These are phyloP conservation scores for Curvularia lunata DNA, from an alignment of 2,329 filamentous ascomycete genomes.

Conservation along the genomic window DNA sequence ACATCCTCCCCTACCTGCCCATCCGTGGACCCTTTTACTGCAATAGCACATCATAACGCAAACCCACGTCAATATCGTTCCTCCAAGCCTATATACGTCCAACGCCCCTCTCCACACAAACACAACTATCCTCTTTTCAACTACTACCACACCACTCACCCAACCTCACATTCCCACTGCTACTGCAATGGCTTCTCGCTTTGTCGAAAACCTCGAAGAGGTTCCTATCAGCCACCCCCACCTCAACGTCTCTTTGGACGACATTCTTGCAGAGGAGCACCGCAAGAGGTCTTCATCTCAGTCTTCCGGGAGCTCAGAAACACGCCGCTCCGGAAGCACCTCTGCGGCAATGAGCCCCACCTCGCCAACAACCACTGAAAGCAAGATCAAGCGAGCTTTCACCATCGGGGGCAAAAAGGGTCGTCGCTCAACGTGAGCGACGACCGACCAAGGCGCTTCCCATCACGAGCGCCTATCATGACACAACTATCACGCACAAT, in stretches of 20 bases:
- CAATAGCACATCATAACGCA: slow-evolving; percentile 18
- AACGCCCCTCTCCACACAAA: slow-evolving; percentile 6
- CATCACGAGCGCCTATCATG: not conserved
- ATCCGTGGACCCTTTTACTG: slow-evolving; percentile 3
- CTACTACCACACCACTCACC: not conserved
- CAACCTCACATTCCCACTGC: not conserved
- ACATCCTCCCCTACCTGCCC: slow-evolving; percentile 3
- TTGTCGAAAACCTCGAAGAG: slow-evolving; percentile 49
- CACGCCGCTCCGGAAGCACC: slow-evolving; percentile 33
- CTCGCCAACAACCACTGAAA: slow-evolving; percentile 36
- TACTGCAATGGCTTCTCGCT: slow-evolving; percentile 45
- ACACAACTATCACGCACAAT: slow-evolving; percentile 2
- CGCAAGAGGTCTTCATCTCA: slow-evolving; percentile 45
- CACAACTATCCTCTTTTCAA: slow-evolving; percentile 2
- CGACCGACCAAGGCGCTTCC: not conserved
- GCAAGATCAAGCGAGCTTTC: slow-evolving; percentile 38
- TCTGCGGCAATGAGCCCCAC: slow-evolving; percentile 10
- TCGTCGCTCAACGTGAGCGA: slow-evolving; percentile 23
- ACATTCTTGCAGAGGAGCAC: slow-evolving; percentile 48
- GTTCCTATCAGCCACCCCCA: slow-evolving; percentile 47
- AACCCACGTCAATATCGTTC: slow-evolving; percentile 16
- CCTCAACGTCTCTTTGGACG: slow-evolving; percentile 50
- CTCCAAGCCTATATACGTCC: slow-evolving; percentile 18
- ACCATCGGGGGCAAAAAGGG: slow-evolving; percentile 45
- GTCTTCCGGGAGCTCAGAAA: slow-evolving; percentile 39